Evolutionary conservation across 139 green algal genomes (phyloP), one percentile per base, ranked within the genome.

Genomic region (Chlamydomonas sp.): DNA sequence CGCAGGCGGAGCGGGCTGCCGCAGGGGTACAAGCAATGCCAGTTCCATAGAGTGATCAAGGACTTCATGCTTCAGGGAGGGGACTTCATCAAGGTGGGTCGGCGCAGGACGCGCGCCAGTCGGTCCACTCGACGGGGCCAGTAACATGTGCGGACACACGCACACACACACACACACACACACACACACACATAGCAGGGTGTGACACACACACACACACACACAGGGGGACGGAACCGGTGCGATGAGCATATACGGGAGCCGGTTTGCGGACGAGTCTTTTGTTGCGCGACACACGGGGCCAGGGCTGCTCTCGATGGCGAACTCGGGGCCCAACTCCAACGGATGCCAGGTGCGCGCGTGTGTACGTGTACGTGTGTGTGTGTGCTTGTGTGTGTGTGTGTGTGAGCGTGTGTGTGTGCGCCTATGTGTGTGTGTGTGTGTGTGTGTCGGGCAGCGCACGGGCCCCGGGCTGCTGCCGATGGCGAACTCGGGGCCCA

Each of bases 1-100:
- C 24, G 33, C 59, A 66, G 59, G 34, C 30, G 33, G 16, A n/a
- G n/a, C 22, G 69, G 69, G 35, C n/a, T 69, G 35, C 69, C 69
- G 5, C 57, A 68, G 57, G 70, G 71, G 13, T 89, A 86, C 72
- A 89, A 89, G 67, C 39, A 66, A 30, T 66, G 59, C 65, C 57
- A 72, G 2, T 98, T 99, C 73, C 94, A 99, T 71, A 73, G 94
- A n/a, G 77, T 98, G 5, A 99, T 99, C 81, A 96, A 95, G 70
- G 88, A 88, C 26, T 96, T 96, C 81, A 95, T 97, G 90, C 76
- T 67, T n/a, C 54, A 98, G 70, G 90, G 89, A 0, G 91, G 92
- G 0, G 91, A 97, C 70, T 96, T 97, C 69, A n/a, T 95, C 2
- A 95, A 96, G 79, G 84, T 81, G 20, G 2, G 74, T 36, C 4